These are phyloP conservation scores for Calonectria hongkongensis DNA, from an alignment of 2,329 filamentous ascomycete species.

Conservation along the genomic window DNA sequence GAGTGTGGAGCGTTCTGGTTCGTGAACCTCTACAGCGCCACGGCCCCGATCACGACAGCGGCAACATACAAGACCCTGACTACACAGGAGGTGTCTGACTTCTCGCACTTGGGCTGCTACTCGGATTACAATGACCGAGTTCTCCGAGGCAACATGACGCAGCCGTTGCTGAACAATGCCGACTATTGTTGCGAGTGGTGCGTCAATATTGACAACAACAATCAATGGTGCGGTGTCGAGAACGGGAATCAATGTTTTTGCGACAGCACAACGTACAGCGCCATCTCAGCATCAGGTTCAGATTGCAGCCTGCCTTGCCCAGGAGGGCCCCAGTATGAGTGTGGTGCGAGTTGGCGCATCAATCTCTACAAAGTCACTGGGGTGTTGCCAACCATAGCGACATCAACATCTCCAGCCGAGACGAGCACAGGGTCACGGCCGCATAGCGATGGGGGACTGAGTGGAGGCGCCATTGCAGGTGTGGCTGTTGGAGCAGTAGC, in stretches of 20 bases:
- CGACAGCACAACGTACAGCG: slow-evolving; percentile 14
- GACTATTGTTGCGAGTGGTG: slow-evolving; percentile 28
- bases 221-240: slow-evolving; percentile 20
- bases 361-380: slow-evolving; percentile 24
- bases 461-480: slow-evolving; percentile 2
- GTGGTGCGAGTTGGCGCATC: slow-evolving; percentile 17
- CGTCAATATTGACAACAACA: slow-evolving; percentile 16
- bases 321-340: background rate
- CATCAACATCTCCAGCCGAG: background rate
- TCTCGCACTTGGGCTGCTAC: slow-evolving; percentile 11
- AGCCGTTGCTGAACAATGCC: background rate
- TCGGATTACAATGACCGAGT: slow-evolving; percentile 1
- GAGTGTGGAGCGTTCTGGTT: slow-evolving; percentile 1
- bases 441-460: background rate
- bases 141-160: background rate
- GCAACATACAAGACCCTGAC: background rate
- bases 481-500: slow-evolving; percentile 9
- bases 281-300: background rate
- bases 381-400: background rate
- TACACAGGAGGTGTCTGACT: background rate
- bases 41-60: background rate
- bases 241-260: slow-evolving; percentile 1
- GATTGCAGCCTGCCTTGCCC: slow-evolving; percentile 13
- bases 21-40: slow-evolving; percentile 22
- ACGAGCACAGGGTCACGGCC: background rate